These are phyloP conservation scores for Aspergillus calidoustus DNA, from an alignment of 2,329 filamentous ascomycete species.

Conservation along the genomic window DNA sequence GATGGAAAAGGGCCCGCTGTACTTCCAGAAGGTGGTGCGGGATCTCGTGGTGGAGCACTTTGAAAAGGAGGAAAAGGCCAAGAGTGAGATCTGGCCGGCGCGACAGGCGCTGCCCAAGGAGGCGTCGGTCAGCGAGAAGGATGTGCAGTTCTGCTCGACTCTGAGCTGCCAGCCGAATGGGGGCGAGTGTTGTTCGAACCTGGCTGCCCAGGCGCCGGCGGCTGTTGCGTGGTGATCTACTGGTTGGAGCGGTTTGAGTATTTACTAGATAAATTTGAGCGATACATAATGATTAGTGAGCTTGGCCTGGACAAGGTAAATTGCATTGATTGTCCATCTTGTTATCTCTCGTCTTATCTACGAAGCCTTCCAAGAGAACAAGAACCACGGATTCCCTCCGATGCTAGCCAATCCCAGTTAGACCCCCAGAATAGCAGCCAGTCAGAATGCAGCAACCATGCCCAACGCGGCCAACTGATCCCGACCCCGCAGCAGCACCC, in stretches of 20 bases:
- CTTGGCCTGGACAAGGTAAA: not conserved
- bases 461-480: not conserved
- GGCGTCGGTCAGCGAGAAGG: conserved; percentile 33
- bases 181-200: conserved; percentile 3
- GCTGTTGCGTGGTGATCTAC: conserved; percentile 13
- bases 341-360: not conserved
- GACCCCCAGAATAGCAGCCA: not conserved
- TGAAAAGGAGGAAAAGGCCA: conserved; percentile 50
- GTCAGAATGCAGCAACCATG: not conserved
- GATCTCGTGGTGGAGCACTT: conserved; percentile 54
- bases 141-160: conserved; percentile 37
- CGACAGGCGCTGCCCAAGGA: conserved; percentile 36
- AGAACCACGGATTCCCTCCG: not conserved
- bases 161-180: conserved; percentile 17
- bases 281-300: not conserved
- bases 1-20: conserved; percentile 61
- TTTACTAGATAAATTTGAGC: not conserved
- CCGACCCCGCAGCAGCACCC: not conserved
- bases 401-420: not conserved
- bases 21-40: conserved; percentile 59
- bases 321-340: not conserved
- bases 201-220: not conserved
- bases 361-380: not conserved
- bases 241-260: not conserved
- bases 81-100: conserved; percentile 60